These are phyloP conservation scores for Serendipita sp. DNA, from an alignment of 768 basidiomycete species.

Conservation along the genomic window DNA sequence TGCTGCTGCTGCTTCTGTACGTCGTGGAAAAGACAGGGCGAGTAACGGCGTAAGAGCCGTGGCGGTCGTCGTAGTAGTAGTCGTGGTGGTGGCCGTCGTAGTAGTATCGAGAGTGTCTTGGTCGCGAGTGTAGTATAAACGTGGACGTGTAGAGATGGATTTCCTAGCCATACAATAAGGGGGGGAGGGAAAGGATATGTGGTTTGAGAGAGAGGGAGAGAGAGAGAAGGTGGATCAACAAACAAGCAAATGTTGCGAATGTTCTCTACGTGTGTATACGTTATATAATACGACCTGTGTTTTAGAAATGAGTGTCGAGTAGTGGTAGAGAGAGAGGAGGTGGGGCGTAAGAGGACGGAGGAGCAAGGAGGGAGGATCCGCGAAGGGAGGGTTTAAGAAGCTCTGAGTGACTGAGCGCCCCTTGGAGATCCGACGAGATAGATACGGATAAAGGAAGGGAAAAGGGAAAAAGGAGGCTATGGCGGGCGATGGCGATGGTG, in stretches of 20 bases:
- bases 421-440: neutral
- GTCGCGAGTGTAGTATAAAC: neutral
- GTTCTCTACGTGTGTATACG: too few relatives aligned
- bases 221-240: neutral
- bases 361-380: too few relatives aligned
- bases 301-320: too few relatives aligned
- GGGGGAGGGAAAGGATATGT: neutral
- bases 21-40: too few relatives aligned
- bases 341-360: too few relatives aligned
- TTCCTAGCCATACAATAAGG: neutral
- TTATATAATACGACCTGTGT: too few relatives aligned
- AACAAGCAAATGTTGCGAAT: neutral
- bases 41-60: too few relatives aligned
- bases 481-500: neutral
- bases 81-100: too few relatives aligned
- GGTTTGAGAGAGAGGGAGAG: neutral
- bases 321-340: too few relatives aligned
- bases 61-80: too few relatives aligned
- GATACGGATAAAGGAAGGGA: neutral
- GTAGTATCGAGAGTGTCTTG: neutral
- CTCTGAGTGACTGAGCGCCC: neutral
- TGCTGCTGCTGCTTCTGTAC: too few relatives aligned
- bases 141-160: neutral
- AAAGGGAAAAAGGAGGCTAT: neutral
- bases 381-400: neutral